Conservation (phyloP, 371 early-diverging fungal genomes). For the Mucor racemosus region DNA sequence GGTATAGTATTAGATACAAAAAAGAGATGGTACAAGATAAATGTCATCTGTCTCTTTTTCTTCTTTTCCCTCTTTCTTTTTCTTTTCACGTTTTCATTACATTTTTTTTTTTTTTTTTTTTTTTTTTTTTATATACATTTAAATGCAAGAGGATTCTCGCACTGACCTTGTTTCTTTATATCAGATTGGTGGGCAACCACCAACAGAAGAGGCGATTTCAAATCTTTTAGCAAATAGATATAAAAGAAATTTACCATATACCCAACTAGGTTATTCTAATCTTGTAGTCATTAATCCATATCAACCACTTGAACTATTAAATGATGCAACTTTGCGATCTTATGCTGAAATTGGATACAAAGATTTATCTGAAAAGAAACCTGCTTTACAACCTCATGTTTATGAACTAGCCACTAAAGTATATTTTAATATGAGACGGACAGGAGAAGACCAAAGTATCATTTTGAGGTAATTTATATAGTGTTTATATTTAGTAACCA, state of each 20-base stretch:
- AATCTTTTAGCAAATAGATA: conserved; percentile 52
- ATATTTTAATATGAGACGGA: conserved; percentile 78
- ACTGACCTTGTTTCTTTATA: conserved; percentile 38
- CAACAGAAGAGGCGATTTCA: conserved; percentile 54
- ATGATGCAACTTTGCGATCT: conserved; percentile 50
- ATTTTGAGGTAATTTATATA: conserved; percentile 61
- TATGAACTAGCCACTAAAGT: conserved; percentile 63
- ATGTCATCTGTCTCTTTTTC: not conserved
- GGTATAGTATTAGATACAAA: not conserved
- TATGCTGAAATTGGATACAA: conserved; percentile 55
- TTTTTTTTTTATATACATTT: not conserved
- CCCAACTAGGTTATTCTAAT: conserved; percentile 57
- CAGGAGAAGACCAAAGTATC: conserved; percentile 78
- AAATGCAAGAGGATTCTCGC: conserved; percentile 44
- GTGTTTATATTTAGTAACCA: not conserved
- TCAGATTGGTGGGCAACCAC: conserved; percentile 23
- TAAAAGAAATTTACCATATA: conserved; percentile 56
- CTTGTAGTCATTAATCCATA: conserved; percentile 63
- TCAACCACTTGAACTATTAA: conserved; percentile 45
- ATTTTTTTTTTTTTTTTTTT: not conserved
- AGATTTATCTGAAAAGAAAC: conserved; percentile 32
- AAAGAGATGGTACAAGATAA: not conserved
- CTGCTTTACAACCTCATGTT: conserved; percentile 50
- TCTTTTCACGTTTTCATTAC: not conserved
- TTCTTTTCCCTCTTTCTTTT: not conserved